Percentiles rank a stretch among this genome's conserved stretches.
phyloP scores from a whole-genome alignment of 2,329 filamentous ascomycete species.

The Fragosphaeria purpurea region DNA sequence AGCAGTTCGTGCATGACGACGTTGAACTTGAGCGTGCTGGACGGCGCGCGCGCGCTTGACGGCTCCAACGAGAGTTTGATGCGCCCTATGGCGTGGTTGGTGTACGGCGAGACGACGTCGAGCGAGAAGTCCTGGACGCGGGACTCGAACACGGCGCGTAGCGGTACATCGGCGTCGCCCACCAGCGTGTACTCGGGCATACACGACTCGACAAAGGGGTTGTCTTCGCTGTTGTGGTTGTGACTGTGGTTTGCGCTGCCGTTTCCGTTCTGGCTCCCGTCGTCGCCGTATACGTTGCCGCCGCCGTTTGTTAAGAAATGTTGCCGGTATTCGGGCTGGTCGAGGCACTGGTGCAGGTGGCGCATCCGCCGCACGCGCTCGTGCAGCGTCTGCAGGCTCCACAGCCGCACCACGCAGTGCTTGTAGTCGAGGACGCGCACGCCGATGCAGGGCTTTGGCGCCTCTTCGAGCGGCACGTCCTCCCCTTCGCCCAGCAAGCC shows the following conservation, averaged over 20 bases:
- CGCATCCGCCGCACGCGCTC: conserved; percentile 85
- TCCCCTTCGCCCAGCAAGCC: conserved; percentile 78
- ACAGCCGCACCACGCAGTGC: conserved; percentile 75
- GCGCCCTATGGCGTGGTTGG: conserved; percentile 80
- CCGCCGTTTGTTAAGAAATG: too few species aligned
- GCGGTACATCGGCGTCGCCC: conserved; percentile 84
- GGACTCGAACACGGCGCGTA: conserved; percentile 88
- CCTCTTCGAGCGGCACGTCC: conserved; percentile 69
- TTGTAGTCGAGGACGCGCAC: conserved; percentile 87
- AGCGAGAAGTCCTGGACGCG: conserved; percentile 88
- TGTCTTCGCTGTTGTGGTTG: conserved; percentile 75
- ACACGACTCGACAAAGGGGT: conserved; percentile 83
- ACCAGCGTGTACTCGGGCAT: conserved; percentile 89
- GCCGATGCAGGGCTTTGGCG: conserved; percentile 81
- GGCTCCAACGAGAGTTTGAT: conserved; percentile 86
- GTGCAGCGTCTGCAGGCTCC: conserved; percentile 89
- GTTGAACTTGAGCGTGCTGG: conserved; percentile 92
- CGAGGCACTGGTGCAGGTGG: conserved; percentile 92
- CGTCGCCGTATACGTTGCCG: too few species aligned
- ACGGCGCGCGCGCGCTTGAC: conserved; percentile 83
- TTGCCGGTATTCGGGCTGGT: conserved; percentile 70
- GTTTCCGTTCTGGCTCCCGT: too few species aligned
- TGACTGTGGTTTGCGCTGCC: conserved; percentile 26
- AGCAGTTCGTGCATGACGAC: conserved; percentile 95
- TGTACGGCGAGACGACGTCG: conserved; percentile 87